Evolutionary conservation across 176 grass and related monocot species (phyloP), one percentile per base, ranked within the genome.

Genomic region (Tuctoria greenei): DNA sequence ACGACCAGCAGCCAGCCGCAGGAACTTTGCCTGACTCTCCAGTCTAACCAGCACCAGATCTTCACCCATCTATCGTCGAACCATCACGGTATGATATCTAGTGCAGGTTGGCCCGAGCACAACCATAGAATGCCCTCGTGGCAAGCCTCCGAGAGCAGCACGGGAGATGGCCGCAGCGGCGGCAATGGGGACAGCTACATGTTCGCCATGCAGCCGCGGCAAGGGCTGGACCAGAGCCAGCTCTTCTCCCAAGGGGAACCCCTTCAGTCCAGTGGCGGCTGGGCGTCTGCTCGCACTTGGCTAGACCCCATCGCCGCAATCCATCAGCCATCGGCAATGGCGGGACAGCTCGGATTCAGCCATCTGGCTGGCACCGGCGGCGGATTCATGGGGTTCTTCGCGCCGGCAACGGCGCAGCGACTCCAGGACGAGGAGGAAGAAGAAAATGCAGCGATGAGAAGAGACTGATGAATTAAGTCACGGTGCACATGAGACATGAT

Each of bases 191-290:
- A 85, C 23, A 46, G 60, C 35, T 93, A 87, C 84, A 62, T 84
- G 76, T 91, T 89, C 62, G 63, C 49, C 66, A 69, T 85, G 68
- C 78, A 72, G 23, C 56, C 44, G 66, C 88, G 84, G 57, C 87
- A 89, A 17, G 83, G 89, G 82, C 50, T 93, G 61, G 88, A 89
- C 79, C 87, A 84, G 63, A 73, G 78, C 84, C 94, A 93, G 71
- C 76, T 93, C 85, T 97, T 91, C 70, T 71, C 89, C 47, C 88
- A 93, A 49, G 90, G 94, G 86, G 94, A 88, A 93, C 70, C 91
- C 94, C 94, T 97, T 97, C 94, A 97, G 88, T 97, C 94, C 94
- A 93, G 91, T 78, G 79, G 83, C 75, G 81, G 75, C 23, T 88
- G 76, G 86, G 70, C 87, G 50, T 86, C 86, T 7, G 80, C 85